These are phyloP conservation scores for Lentinula detonsa DNA, from an alignment of 768 basidiomycete genomes.

Conservation along the genomic window DNA sequence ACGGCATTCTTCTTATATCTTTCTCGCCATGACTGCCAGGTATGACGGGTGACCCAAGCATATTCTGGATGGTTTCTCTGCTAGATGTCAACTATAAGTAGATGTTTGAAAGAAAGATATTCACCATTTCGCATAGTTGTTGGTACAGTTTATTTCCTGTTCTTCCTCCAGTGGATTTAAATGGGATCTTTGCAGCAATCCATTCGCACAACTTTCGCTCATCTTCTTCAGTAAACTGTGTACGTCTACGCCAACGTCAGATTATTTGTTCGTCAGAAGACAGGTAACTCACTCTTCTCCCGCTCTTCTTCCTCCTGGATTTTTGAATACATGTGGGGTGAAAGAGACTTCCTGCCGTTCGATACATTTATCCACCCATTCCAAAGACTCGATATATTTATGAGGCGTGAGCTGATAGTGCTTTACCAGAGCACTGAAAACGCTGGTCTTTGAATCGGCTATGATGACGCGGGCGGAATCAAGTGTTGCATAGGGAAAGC, in stretches of 20 bases:
- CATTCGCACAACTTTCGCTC: slow-evolving; percentile 70
- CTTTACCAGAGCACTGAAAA: slow-evolving; percentile 69
- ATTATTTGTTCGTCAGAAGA: neutral
- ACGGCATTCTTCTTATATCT: slow-evolving; percentile 79
- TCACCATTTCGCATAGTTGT: slow-evolving; percentile 69
- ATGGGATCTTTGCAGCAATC: slow-evolving; percentile 81
- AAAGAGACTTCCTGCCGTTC: slow-evolving; percentile 60
- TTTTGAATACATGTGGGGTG: slow-evolving; percentile 77
- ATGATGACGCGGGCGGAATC: slow-evolving; percentile 72
- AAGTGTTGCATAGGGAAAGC: slow-evolving; percentile 65
- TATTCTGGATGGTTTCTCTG: slow-evolving; percentile 68
- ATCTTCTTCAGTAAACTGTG: slow-evolving; percentile 72
- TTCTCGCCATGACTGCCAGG: slow-evolving; percentile 89
- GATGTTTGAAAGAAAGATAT: neutral
- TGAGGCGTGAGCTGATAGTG: slow-evolving; percentile 62
- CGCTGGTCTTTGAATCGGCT: slow-evolving; percentile 74
- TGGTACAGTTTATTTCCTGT: slow-evolving; percentile 82
- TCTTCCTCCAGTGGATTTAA: slow-evolving; percentile 75
- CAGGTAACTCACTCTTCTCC: slow-evolving; percentile 67
- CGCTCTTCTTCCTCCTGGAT: slow-evolving; percentile 73
- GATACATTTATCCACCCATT: slow-evolving; percentile 83
- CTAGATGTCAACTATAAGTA: neutral
- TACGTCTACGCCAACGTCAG: slow-evolving; percentile 42
- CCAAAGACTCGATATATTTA: slow-evolving; percentile 74
- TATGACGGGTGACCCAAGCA: slow-evolving; percentile 75